These are phyloP conservation scores for Podaxis carcinomalis DNA, from an alignment of 768 basidiomycete species.

Conservation along the genomic window DNA sequence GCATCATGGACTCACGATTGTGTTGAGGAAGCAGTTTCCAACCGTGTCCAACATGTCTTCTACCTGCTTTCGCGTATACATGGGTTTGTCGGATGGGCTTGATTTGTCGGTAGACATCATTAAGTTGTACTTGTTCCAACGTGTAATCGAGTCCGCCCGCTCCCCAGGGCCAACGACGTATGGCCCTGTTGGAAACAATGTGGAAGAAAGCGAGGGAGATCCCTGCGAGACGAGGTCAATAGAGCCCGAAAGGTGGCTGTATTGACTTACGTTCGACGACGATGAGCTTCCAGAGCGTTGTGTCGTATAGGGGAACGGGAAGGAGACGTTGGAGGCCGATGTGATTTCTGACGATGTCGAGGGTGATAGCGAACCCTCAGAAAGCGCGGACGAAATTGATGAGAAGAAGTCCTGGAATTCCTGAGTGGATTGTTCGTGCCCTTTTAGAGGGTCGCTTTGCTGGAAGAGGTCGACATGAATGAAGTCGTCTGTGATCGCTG, in stretches of 20 bases:
- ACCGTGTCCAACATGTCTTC: slow-evolving; percentile 27
- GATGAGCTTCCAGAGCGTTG: slow-evolving; percentile 2
- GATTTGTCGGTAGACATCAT: neutral
- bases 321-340: slow-evolving; percentile 10
- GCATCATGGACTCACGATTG: slow-evolving; percentile 19
- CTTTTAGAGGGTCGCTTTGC: slow-evolving; percentile 1
- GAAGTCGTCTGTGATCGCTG: slow-evolving; percentile 4
- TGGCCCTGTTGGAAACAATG: slow-evolving; percentile 12
- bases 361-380: slow-evolving; percentile 23
- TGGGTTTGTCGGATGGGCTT: slow-evolving; percentile 17
- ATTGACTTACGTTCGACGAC: slow-evolving; percentile 9
- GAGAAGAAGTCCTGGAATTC: slow-evolving; percentile 12
- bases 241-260: slow-evolving; percentile 6
- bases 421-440: slow-evolving; percentile 1
- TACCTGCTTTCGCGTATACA: slow-evolving; percentile 28
- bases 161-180: slow-evolving; percentile 1
- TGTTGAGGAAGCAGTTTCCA: slow-evolving; percentile 24
- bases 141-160: slow-evolving; percentile 4
- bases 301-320: slow-evolving; percentile 8
- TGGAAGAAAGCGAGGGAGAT: slow-evolving; percentile 13
- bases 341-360: slow-evolving; percentile 24
- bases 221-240: slow-evolving; percentile 11
- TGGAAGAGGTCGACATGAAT: slow-evolving; percentile 16
- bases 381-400: slow-evolving; percentile 10
- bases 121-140: slow-evolving; percentile 5